Evolutionary conservation across 2,329 filamentous ascomycete genomes (phyloP).

Genomic region (Penicillium sp.): DNA sequence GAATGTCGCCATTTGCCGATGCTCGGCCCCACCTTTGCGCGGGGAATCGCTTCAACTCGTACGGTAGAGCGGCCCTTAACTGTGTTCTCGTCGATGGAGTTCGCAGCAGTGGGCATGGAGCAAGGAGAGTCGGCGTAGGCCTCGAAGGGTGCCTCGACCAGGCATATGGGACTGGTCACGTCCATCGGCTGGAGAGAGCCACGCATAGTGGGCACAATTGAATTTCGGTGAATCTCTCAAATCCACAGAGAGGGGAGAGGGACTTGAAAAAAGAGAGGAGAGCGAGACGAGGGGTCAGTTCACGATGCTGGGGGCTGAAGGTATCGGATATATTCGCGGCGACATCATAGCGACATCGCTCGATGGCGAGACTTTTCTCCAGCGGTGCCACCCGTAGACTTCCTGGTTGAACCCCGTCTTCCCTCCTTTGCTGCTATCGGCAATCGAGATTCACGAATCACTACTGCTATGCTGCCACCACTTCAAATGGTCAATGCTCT

Average conservation of each 20-base stretch:
- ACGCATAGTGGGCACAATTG: constrained; percentile 8
- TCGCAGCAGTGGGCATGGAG: not conserved
- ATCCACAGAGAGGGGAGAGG: not conserved
- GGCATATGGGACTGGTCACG: constrained; percentile 4
- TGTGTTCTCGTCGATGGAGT: not conserved
- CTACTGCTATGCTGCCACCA: not conserved
- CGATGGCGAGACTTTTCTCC: not conserved
- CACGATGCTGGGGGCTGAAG: not conserved
- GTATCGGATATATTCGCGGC: not conserved
- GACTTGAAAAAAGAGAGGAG: not conserved
- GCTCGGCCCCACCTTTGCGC: constrained; percentile 14
- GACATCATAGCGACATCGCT: not conserved
- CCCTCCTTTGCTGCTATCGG: not conserved
- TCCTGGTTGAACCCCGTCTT: not conserved
- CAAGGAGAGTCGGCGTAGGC: constrained; percentile 18
- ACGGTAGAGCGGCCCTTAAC: constrained; percentile 1
- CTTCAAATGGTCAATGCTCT: not conserved
- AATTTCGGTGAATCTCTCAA: not conserved
- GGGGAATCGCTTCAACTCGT: constrained; percentile 5
- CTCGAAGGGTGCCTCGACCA: constrained; percentile 15
- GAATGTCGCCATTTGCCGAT: constrained; percentile 17
- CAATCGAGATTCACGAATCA: not conserved
- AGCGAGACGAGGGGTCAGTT: not conserved
- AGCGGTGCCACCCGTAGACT: not conserved
- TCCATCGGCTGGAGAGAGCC: constrained; percentile 2